Conservation (phyloP, 208 protist genomes). For the Wallacemonas rigidus region DNA sequence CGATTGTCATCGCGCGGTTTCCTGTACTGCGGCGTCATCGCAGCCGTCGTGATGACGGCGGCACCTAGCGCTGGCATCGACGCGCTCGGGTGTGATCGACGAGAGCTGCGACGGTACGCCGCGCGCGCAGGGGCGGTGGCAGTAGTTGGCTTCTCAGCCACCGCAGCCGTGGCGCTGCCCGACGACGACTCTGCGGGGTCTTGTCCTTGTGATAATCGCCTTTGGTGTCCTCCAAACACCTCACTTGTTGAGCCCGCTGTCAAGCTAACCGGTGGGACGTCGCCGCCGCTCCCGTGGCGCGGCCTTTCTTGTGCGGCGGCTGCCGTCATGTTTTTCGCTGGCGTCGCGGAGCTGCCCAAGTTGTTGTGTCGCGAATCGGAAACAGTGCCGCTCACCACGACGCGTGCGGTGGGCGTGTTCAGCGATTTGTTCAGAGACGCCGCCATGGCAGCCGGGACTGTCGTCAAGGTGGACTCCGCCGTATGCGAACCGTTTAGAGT, state of each 20-base stretch:
- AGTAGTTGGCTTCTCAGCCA: not conserved
- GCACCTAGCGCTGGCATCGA: conserved; percentile 6
- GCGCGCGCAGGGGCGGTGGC: not conserved
- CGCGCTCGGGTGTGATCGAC: not conserved
- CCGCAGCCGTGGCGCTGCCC: not conserved
- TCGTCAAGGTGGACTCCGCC: not conserved
- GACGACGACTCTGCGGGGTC: not conserved
- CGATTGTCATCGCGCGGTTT: not conserved
- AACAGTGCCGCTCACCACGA: too few species aligned
- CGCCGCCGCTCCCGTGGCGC: too few species aligned
- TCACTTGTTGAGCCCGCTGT: too few species aligned
- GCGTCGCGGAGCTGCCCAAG: too few species aligned
- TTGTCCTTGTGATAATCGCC: too few species aligned
- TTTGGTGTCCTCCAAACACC: too few species aligned
- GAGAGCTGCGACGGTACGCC: conserved; percentile 10
- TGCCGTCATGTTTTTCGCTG: too few species aligned
- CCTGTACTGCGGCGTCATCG: not conserved
- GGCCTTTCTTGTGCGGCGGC: too few species aligned
- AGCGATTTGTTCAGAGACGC: not conserved
- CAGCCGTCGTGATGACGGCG: not conserved
- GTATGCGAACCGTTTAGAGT: not conserved
- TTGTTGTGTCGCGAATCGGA: too few species aligned
- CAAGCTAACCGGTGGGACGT: too few species aligned
- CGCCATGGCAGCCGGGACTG: not conserved
- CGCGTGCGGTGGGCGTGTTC: not conserved